Evolutionary conservation across 2,329 filamentous ascomycete species (phyloP).

Genomic region (Fragosphaeria purpurea): DNA sequence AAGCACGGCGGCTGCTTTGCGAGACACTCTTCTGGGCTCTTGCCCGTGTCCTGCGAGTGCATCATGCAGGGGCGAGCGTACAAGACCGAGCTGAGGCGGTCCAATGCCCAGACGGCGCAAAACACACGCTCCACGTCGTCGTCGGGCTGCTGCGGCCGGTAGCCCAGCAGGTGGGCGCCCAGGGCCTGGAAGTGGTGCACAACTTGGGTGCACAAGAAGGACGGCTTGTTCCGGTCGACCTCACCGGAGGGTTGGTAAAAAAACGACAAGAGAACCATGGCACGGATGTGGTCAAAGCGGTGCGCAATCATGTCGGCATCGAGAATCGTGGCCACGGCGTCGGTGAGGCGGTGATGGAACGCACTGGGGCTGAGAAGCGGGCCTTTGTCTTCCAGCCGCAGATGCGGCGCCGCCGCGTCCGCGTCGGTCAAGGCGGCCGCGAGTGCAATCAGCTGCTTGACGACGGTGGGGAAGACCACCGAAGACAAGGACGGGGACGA

Average conservation of each 20-base stretch:
- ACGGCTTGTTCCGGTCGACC: conserved; percentile 44
- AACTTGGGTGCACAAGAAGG: conserved; percentile 42
- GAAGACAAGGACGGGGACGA: conserved; percentile 11
- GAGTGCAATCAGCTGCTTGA: conserved; percentile 45
- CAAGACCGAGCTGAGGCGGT: conserved; percentile 49
- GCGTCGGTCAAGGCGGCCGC: conserved; percentile 39
- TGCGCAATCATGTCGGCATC: conserved; percentile 45
- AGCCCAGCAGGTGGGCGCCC: conserved; percentile 40
- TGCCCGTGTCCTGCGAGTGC: conserved; percentile 50
- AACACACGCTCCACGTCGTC: conserved; percentile 40
- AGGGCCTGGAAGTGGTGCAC: conserved; percentile 49
- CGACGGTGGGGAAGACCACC: conserved; percentile 30
- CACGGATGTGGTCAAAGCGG: conserved; percentile 44
- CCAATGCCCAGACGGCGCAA: conserved; percentile 51
- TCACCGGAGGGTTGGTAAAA: conserved; percentile 46
- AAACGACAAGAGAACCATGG: conserved; percentile 44
- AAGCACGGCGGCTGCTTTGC: conserved; percentile 43
- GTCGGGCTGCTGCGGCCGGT: conserved; percentile 21
- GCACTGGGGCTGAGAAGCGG: conserved; percentile 33
- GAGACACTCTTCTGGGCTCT: conserved; percentile 41
- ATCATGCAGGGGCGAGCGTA: conserved; percentile 50
- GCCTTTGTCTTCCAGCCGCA: conserved; percentile 33
- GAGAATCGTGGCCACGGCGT: conserved; percentile 37
- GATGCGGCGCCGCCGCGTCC: conserved; percentile 28
- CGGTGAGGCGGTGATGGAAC: conserved; percentile 38